Evolutionary conservation across 2,329 filamentous ascomycete species (phyloP).

Genomic region (Diplocarpon mali): DNA sequence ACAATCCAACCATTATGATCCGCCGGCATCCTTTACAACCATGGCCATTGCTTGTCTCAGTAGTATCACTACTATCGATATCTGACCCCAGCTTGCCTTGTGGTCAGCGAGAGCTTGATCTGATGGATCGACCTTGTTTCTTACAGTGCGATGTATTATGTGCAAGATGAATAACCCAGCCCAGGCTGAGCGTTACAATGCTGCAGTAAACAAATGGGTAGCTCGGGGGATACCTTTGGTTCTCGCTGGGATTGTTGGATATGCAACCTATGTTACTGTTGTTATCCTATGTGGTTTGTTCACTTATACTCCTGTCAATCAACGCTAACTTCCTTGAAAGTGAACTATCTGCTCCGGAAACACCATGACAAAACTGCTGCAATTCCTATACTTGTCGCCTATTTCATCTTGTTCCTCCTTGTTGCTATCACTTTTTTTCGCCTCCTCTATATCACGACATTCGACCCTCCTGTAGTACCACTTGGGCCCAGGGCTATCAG

Average conservation of each 20-base stretch:
- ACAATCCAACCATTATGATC: too few relatives aligned
- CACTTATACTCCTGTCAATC: not conserved
- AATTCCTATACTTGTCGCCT: constrained; percentile 59
- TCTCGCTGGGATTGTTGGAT: constrained; percentile 54
- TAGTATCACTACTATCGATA: too few relatives aligned
- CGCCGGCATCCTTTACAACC: not conserved
- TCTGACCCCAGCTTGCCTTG: too few relatives aligned
- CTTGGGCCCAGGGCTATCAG: constrained; percentile 36
- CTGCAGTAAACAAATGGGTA: constrained; percentile 21
- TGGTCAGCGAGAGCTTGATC: not conserved
- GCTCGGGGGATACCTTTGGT: constrained; percentile 52
- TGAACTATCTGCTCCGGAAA: constrained; percentile 57
- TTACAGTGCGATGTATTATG: not conserved
- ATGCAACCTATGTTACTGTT: constrained; percentile 61
- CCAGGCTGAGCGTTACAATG: constrained; percentile 3
- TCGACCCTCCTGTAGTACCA: constrained; percentile 64
- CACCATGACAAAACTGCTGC: constrained; percentile 40
- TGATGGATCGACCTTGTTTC: not conserved
- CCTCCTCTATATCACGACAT: constrained; percentile 54
- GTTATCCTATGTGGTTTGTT: constrained; percentile 56
- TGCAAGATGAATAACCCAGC: not conserved
- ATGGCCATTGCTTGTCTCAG: not conserved
- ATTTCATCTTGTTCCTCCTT: constrained; percentile 59
- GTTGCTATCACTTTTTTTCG: constrained; percentile 60
- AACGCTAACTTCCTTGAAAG: constrained; percentile 30